Evolutionary conservation across 2,329 filamentous ascomycete genomes (phyloP), one percentile per base, ranked within the genome.

Genomic region (Cylindrodendrum hubeiense): DNA sequence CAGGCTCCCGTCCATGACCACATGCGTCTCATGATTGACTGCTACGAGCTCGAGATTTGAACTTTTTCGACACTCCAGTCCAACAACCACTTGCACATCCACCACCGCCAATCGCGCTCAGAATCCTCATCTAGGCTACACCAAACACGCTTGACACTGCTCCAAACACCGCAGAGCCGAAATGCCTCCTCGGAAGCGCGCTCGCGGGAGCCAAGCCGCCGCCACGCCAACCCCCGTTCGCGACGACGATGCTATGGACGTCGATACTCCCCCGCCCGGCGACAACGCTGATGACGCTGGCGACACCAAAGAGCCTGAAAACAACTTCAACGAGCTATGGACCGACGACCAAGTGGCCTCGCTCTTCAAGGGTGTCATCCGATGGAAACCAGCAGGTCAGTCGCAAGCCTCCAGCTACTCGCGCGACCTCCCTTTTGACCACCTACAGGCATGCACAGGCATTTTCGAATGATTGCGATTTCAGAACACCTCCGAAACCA

Each of bases 321-420:
- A 72, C 5, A 69, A 71, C 12, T 73, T 66, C 52, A 87, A 89
- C 61, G 93, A 95, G 69, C 88, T 91, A 26, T 99, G 96, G 96
- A 98, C 94, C 4, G 95, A 97, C 75, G 95, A 98, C 76, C 96
- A 99, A 79, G 92, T 97, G 71, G 94, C 93, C 1, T 95, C 94
- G 43, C 86, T 99, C 1, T 94, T 97, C 82, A 98, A 98, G 78
- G 94, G 91, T 56, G 91, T 98, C 71, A 95, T 98, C 69, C 88
- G 91, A 76, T 97, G 93, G 92, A 99, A 99, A 78, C 96, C 96
- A n/a, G 95, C 95, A 43, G 95, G 94, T 93, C 77, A 70, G 77
- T 33, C 22, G 49, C 44, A 39, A 9, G 19, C 15, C 28, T 26
- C 12, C 3, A 26, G 6, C 17, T 19, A 19, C 12, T 50, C 19